phyloP scores from a whole-genome alignment of 805 yeast species.

The Naumovozyma baii region DNA sequence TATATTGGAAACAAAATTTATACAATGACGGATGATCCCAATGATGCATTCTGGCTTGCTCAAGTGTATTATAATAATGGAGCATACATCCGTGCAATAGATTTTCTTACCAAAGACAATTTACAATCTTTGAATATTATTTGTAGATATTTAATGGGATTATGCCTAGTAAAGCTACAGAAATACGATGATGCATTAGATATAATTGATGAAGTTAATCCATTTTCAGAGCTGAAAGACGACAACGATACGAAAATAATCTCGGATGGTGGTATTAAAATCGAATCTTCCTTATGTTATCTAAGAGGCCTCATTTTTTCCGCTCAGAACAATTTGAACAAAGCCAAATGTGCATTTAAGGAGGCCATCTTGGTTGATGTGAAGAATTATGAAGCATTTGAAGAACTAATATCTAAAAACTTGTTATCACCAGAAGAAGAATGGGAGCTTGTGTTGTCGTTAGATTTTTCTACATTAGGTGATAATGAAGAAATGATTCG shows the following conservation, averaged over 20 bases:
- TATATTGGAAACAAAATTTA: slow-evolving; percentile 86
- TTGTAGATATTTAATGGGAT: slow-evolving; percentile 73
- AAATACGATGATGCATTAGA: slow-evolving; percentile 85
- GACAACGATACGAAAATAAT: slow-evolving; percentile 1
- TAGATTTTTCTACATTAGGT: slow-evolving; percentile 51
- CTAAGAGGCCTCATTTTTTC: slow-evolving; percentile 77
- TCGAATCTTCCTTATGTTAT: slow-evolving; percentile 81
- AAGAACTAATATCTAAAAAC: slow-evolving; percentile 62
- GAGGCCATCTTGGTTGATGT: slow-evolving; percentile 84
- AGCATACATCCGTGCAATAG: slow-evolving; percentile 69
- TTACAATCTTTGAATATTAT: slow-evolving; percentile 49
- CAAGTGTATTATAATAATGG: slow-evolving; percentile 76
- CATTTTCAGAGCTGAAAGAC: slow-evolving; percentile 38
- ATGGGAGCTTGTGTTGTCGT: slow-evolving; percentile 64
- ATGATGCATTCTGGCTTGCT: slow-evolving; percentile 94
- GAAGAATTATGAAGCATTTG: slow-evolving; percentile 87
- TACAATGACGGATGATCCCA: slow-evolving; percentile 74
- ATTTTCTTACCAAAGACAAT: slow-evolving; percentile 49
- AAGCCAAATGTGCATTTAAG: slow-evolving; percentile 76
- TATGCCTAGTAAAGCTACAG: slow-evolving; percentile 61
- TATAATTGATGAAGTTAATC: slow-evolving; percentile 72
- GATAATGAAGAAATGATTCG: slow-evolving; percentile 75
- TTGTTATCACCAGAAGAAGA: slow-evolving; percentile 77
- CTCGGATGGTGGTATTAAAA: slow-evolving; percentile 70
- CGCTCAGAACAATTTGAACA: slow-evolving; percentile 71